Base-by-base conservation (phyloP, 805 yeast species). In the Wickerhamiella domercqiae region DNA sequence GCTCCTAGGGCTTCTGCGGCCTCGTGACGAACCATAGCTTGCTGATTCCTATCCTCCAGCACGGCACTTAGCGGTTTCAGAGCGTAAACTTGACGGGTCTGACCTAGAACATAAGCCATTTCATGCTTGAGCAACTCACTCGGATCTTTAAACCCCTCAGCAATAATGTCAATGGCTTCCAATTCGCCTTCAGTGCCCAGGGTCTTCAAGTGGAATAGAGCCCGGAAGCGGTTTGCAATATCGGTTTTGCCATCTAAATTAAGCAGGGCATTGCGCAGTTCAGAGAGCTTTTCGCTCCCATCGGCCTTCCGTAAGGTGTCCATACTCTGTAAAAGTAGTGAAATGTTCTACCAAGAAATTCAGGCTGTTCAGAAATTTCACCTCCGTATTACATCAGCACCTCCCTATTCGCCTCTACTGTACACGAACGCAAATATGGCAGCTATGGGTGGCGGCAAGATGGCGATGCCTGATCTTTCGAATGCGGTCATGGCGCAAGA, bases 1-100 rank as follows among this genome's bases (percentile, higher is more conserved):
- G 98, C 98, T 44, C 98, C 99, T 39, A 90, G 67, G 31, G 97
- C 98, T 61, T 90, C 99, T 5, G 98, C 98, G 14, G 98, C 98
- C 60, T 90, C 99, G 59, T 90, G 99, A 59, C 99, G 78, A 26
- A 90, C 99, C 97, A 90, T 90, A 43, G 80, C 67, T 63, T 87
- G 97, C 48, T 64, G 66, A 13, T 64, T 47, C 18, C 55, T 52
- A 56, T 77, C 75, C 35, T 62, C 60, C 50, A 90, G 67, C 17
- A 83, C 94, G 5, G 67, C 67, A 56, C 82, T 70, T 43, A 90
- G 68, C 35, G 73, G 67, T 35, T 81, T 78, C 42, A 87, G 80
- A 41, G 94, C 83, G 39, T 71, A 59, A 48, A 75, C 54, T 62
- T 86, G 86, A 56, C 80, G 76, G 34, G 95, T 86, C 62, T 90